These are phyloP conservation scores for Posidonia australis DNA, from an alignment of 106 monocot genomes.

Conservation along the genomic window DNA sequence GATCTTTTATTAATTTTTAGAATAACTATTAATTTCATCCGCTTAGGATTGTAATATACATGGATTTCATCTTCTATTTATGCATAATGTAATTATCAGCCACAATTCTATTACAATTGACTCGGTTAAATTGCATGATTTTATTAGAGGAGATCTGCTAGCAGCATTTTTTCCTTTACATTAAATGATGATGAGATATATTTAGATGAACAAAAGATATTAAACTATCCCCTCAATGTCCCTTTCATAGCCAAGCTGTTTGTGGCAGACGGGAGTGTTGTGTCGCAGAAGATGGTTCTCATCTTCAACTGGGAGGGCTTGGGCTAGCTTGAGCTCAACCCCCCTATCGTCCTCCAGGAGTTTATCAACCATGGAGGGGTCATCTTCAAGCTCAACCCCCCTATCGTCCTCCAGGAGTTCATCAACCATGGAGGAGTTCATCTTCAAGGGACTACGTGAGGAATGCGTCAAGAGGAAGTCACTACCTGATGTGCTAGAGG, in stretches of 20 bases:
- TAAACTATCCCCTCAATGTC: too few species aligned
- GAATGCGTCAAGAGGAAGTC: slow-evolving; percentile 41
- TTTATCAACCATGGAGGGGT: slow-evolving; percentile 26
- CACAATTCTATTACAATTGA: too few species aligned
- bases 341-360: slow-evolving; percentile 23
- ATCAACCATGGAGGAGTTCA: slow-evolving; percentile 23
- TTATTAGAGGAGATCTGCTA: too few species aligned
- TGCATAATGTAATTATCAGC: too few species aligned
- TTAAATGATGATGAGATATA: too few species aligned
- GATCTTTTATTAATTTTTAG: too few species aligned
- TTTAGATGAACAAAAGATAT: too few species aligned
- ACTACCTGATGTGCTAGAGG: slow-evolving; percentile 24
- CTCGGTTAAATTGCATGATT: too few species aligned
- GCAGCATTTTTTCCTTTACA: too few species aligned
- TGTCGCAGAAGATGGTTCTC: slow-evolving; percentile 17
- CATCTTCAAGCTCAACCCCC: slow-evolving; percentile 21
- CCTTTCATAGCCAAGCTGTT: slow-evolving; percentile 23
- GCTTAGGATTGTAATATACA: too few species aligned
- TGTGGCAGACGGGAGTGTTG: slow-evolving; percentile 20
- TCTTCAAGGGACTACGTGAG: slow-evolving; percentile 24
- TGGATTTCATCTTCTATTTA: too few species aligned
- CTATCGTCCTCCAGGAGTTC: slow-evolving; percentile 24
- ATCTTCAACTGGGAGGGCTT: slow-evolving; percentile 7
- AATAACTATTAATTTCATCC: too few species aligned
- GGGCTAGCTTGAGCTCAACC: slow-evolving; percentile 5